A percentile compares a stretch with the other conserved stretches of the same genome.
Evolutionary conservation across 345 rosid genomes (phyloP).

Genomic region (Noccaea caerulescens): DNA sequence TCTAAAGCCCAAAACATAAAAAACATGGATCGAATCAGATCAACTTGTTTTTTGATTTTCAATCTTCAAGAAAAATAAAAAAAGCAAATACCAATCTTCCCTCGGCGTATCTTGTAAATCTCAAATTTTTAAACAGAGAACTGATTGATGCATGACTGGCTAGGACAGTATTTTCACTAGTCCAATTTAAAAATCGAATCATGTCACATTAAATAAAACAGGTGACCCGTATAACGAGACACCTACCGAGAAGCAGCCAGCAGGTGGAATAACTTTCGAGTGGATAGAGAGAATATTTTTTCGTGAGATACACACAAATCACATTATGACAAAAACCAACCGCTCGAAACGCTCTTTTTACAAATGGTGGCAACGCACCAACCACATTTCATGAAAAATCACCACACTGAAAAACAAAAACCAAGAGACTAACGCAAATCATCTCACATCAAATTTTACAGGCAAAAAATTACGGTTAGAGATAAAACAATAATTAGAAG

Average conservation of each 20-base stretch:
- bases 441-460: background rate
- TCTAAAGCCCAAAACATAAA: constrained; percentile 1
- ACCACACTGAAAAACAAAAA: background rate
- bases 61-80: background rate
- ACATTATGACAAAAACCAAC: constrained; percentile 35
- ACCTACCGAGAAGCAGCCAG: constrained; percentile 39
- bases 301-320: constrained; percentile 35
- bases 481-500: no score
- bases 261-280: constrained; percentile 44
- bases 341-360: constrained; percentile 29
- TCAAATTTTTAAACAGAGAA: background rate
- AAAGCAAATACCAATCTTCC: background rate
- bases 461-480: no score
- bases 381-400: constrained; percentile 24
- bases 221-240: constrained; percentile 44
- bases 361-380: constrained; percentile 7
- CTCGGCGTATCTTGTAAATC: background rate
- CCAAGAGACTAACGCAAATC: background rate
- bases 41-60: background rate
- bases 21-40: background rate
- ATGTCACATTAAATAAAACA: constrained; percentile 36
- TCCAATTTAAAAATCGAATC: background rate
- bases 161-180: background rate
- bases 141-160: constrained; percentile 35
- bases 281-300: constrained; percentile 37